These are phyloP conservation scores for Pseudogymnoascus pannorum DNA, from an alignment of 2,329 filamentous ascomycete genomes.

Conservation along the genomic window DNA sequence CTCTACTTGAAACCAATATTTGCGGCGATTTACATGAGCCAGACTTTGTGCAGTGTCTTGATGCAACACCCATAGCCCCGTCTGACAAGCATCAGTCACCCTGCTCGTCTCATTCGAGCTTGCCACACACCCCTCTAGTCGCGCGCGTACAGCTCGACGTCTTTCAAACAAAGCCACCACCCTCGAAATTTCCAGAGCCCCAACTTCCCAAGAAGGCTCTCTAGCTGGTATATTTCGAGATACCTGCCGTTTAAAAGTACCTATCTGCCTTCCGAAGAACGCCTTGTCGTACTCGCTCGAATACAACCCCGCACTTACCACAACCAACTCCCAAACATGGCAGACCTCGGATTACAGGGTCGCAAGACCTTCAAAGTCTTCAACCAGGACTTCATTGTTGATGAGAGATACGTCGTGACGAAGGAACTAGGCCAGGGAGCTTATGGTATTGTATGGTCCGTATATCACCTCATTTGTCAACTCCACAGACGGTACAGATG, in stretches of 20 bases:
- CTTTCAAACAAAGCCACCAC: constrained; percentile 8
- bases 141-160: constrained; percentile 2
- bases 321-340: constrained; percentile 21
- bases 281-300: not conserved
- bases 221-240: constrained; percentile 3
- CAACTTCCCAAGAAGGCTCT: not conserved
- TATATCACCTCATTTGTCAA: constrained; percentile 15
- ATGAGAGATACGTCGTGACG: constrained; percentile 95
- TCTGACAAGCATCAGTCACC: constrained; percentile 8
- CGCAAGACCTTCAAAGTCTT: constrained; percentile 99
- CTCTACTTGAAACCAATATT: constrained; percentile 6
- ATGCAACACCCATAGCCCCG: not conserved
- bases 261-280: not conserved
- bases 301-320: constrained; percentile 2
- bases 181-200: constrained; percentile 5
- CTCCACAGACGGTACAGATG: not conserved
- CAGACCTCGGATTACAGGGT: constrained; percentile 34
- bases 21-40: not conserved
- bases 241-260: constrained; percentile 7
- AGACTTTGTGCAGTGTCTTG: not conserved
- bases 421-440: constrained; percentile 98
- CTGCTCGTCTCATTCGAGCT: constrained; percentile 7
- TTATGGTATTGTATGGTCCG: constrained; percentile 96
- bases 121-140: constrained; percentile 8
- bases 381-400: constrained; percentile 98